A percentile compares a stretch with the other conserved stretches of the same genome.
Conservation (phyloP, 164 flowering plant species). For the Pachysandra terminalis region DNA sequence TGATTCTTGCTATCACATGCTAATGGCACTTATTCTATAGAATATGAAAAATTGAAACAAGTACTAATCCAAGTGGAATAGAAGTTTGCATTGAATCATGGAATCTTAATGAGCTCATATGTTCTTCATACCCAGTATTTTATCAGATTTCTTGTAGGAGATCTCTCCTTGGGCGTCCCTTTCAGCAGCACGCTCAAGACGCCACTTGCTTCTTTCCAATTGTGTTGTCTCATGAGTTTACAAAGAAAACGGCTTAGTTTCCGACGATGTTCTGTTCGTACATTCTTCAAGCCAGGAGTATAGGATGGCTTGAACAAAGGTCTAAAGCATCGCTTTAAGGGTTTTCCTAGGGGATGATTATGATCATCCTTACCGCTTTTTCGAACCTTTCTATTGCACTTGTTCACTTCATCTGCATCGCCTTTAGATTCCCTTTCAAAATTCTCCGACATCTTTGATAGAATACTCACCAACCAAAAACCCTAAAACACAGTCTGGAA, state of each 20-base stretch:
- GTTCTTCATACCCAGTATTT: constrained; percentile 51
- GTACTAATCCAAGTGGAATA: not conserved
- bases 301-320: constrained; percentile 38
- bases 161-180: constrained; percentile 39
- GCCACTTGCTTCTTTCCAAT: constrained; percentile 67
- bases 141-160: constrained; percentile 27
- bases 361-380: not conserved
- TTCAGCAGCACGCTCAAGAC: constrained; percentile 46
- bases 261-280: constrained; percentile 31
- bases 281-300: constrained; percentile 17
- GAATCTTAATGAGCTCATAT: not conserved
- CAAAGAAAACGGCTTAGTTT: constrained; percentile 32
- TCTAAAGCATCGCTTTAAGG: constrained; percentile 17
- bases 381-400: constrained; percentile 6
- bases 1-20: not conserved
- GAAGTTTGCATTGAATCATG: not conserved
- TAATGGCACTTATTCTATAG: not conserved
- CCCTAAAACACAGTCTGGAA: too few relatives aligned
- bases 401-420: not conserved
- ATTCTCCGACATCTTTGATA: not conserved
- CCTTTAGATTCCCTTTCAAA: not conserved
- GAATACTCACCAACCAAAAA: too few relatives aligned
- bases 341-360: not conserved
- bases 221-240: constrained; percentile 40
- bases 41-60: not conserved